Percentiles rank a stretch among this genome's conserved stretches.
phyloP scores from a whole-genome alignment of 108 stramenopile genomes.

The Cyclotella cryptica region DNA sequence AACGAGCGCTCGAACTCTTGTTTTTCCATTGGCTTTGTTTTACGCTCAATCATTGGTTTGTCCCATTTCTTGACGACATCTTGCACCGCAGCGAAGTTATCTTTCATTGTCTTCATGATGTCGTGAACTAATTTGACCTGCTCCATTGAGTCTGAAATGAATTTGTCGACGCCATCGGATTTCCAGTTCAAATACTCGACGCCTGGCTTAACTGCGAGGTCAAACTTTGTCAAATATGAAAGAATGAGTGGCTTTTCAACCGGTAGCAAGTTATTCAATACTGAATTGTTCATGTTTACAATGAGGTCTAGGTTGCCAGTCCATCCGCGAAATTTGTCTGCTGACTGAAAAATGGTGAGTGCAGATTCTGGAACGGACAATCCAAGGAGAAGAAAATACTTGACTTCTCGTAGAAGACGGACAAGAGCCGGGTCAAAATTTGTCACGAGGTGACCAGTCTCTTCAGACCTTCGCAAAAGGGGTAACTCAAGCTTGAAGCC shows the following conservation, averaged over 20 bases:
- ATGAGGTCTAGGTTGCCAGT: conserved; percentile 90
- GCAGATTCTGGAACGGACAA: conserved; percentile 83
- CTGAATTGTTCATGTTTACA: conserved; percentile 87
- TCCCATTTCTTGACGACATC: conserved; percentile 64
- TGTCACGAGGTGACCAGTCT: conserved; percentile 69
- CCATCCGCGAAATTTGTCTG: conserved; percentile 85
- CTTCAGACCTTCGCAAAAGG: conserved; percentile 63
- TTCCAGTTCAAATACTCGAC: conserved; percentile 81
- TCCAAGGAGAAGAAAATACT: conserved; percentile 86
- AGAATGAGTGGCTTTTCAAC: conserved; percentile 87
- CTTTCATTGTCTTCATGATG: conserved; percentile 81
- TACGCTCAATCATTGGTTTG: conserved; percentile 79
- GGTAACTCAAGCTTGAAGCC: conserved; percentile 83
- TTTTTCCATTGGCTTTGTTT: conserved; percentile 82
- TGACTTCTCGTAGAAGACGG: conserved; percentile 87
- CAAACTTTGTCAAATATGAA: conserved; percentile 83
- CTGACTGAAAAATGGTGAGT: conserved; percentile 78
- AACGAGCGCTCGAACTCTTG: conserved; percentile 84
- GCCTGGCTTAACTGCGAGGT: conserved; percentile 68
- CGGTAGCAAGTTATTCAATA: conserved; percentile 77
- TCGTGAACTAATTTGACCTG: conserved; percentile 74
- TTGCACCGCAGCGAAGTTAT: conserved; percentile 69
- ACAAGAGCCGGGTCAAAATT: conserved; percentile 93
- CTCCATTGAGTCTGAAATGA: conserved; percentile 76
- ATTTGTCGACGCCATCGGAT: conserved; percentile 69